Evolutionary conservation across 2,329 filamentous ascomycete species (phyloP), one percentile per base, ranked within the genome.

Genomic region (Teratosphaeria gauchensis): DNA sequence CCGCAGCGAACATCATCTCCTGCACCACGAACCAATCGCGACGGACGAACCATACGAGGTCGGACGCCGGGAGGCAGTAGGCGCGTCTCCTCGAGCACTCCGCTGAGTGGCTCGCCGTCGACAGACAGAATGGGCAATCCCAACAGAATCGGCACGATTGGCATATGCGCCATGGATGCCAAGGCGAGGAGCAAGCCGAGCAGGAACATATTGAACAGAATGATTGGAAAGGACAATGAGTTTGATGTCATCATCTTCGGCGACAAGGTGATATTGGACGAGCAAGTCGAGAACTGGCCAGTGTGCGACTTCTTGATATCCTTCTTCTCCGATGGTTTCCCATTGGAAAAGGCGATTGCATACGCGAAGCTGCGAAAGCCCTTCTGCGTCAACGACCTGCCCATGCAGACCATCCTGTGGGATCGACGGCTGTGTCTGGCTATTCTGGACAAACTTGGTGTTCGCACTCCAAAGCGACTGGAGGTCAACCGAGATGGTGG

Each of bases 201-300:
- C 71, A 84, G 95, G 65, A 97, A 96, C 70, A 99, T 99, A 65
- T 77, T 99, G 60, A 97, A 95, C 69, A 85, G 92, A 55, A 80
- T 99, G 21, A 92, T 96, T 64, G 85, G 89, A 35, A 92, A 94
- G 65, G 92, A 95, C 64, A 84, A 87, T 55, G 92, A 97, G 67
- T 97, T 99, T 69, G 92, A 99, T 68, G 92, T 97, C 28, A 87
- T 95, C 62, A 92, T 99, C 12, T 99, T 99, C 77, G 95, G 94
- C 54, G 94, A 99, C 77, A 99, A 99, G 76, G 92, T 96, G 51
- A 99, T 99, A 65, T 80, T 99, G 38, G 94, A 99, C 69, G 94
- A 99, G 82, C 89, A 89, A 62, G 88, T 96, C 58, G 91, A 95
- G 74, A 95, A 96, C 71, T 96, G 92, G 92, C 92, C 92, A 19